Conservation (phyloP, 768 basidiomycete species). For the Xanthoconium stramineum region DNA sequence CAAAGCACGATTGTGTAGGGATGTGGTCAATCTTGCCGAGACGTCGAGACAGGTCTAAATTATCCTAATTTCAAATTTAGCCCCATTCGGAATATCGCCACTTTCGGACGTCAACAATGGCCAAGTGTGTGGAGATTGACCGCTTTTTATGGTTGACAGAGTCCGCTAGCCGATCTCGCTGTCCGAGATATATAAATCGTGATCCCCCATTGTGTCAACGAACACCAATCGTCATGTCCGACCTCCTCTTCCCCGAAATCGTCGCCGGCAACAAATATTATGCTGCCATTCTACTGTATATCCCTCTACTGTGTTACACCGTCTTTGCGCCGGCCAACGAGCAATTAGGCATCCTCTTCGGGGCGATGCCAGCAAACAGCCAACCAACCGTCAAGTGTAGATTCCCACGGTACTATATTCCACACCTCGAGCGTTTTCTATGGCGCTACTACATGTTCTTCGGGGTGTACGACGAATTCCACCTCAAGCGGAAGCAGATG, state of each 20-base stretch:
- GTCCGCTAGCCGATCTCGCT: background rate
- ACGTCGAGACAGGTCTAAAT: no score
- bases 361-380: background rate
- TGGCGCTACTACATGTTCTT: background rate
- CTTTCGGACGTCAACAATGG: no score
- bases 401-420: background rate
- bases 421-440: background rate
- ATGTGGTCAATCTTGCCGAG: no score
- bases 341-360: background rate
- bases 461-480: background rate
- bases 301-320: background rate
- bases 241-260: background rate
- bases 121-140: no score
- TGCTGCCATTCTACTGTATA: background rate
- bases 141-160: background rate
- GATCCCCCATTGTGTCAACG: background rate
- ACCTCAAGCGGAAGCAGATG: no score
- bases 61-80: no score
- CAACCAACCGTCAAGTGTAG: background rate
- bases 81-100: no score
- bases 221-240: background rate
- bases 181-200: background rate
- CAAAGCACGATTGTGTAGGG: no score
- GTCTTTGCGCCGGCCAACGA: background rate
- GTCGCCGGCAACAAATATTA: background rate